Evolutionary conservation across 257 asterid genomes (phyloP), one percentile per base, ranked within the genome.

Genomic region (Nicotiana paniculata): DNA sequence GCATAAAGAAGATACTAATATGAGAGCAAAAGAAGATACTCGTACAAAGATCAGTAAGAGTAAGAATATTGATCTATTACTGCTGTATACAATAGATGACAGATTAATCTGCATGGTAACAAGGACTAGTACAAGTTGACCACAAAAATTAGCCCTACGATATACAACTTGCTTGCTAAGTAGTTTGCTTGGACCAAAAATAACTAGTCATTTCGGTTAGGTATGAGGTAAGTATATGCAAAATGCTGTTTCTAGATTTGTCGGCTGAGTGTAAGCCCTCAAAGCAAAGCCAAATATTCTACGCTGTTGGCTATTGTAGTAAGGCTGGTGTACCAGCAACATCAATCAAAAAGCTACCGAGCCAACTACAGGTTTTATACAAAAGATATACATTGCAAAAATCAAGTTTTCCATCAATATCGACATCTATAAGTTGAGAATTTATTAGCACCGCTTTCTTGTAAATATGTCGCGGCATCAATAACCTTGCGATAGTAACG

Each of bases 401-500:
- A 51, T 51, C 9, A 18, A 75, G 63, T 26, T 61, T 51, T 51
- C 63, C 37, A 75, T 75, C 80, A 75, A 4, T 75, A 51, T 54
- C 28, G 43, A 51, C 80, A 75, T 6, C 28, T 75, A 51, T 48
- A 54, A 75, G 80, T 28, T 15, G 80, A 51, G 63, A 24, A 75
- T 51, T 75, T 75, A 26, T 75, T 51, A 75, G 63, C 39, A 51
- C 63, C 43, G 2, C 63, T 26, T 15, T 75, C 80, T 75, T 75
- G 63, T 48, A 32, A 26, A 75, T 75, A 75, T 4, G 43, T 28
- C 15, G 63, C 80, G 1, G 91, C 93, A 82, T 81, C 87, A 28
- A 93, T 90, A 84, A 95, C 98, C 79, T 82, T 86, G 16, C 64
- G 90, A 86, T 93, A 95, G 89, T 77, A 93, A 51, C 92, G 85